A percentile compares a stretch with the other conserved stretches of the same genome.
These are phyloP conservation scores for Cyclocybe cylindracea DNA, from an alignment of 768 basidiomycete species.

Conservation along the genomic window DNA sequence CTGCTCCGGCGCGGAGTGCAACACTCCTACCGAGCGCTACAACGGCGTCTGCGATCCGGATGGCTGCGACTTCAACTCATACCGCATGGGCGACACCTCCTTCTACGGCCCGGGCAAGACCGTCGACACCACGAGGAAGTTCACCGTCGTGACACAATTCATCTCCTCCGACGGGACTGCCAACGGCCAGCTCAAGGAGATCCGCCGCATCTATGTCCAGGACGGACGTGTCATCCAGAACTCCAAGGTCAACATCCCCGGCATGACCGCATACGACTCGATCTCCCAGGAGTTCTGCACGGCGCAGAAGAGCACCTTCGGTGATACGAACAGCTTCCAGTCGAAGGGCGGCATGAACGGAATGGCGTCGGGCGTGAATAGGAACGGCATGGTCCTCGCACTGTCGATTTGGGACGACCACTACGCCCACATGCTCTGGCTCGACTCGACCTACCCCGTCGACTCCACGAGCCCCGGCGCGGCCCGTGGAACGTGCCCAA, in stretches of 20 bases:
- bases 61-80: slow-evolving; percentile 52
- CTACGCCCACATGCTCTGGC: slow-evolving; percentile 6
- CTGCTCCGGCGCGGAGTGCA: slow-evolving; percentile 33
- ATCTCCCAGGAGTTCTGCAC: slow-evolving; percentile 42
- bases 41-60: slow-evolving; percentile 40
- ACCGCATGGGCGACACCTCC: slow-evolving; percentile 39
- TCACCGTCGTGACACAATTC: slow-evolving; percentile 51
- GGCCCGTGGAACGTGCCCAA: slow-evolving; percentile 1
- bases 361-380: slow-evolving; percentile 30
- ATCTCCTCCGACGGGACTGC: slow-evolving; percentile 37
- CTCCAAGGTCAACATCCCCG: slow-evolving; percentile 35
- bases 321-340: slow-evolving; percentile 40
- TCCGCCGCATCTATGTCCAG: slow-evolving; percentile 47
- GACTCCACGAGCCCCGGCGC: slow-evolving; percentile 2
- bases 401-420: slow-evolving; percentile 44
- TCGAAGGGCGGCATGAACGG: slow-evolving; percentile 36
- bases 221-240: slow-evolving; percentile 43
- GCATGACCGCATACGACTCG: slow-evolving; percentile 34
- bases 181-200: slow-evolving; percentile 40
- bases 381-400: slow-evolving; percentile 43
- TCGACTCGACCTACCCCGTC: slow-evolving; percentile 5
- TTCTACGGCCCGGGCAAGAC: slow-evolving; percentile 39
- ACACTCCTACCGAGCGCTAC: slow-evolving; percentile 25
- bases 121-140: slow-evolving; percentile 37
- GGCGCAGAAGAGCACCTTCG: slow-evolving; percentile 40